Conservation (phyloP, 768 basidiomycete genomes). For the Paxillus rubicundulus region DNA sequence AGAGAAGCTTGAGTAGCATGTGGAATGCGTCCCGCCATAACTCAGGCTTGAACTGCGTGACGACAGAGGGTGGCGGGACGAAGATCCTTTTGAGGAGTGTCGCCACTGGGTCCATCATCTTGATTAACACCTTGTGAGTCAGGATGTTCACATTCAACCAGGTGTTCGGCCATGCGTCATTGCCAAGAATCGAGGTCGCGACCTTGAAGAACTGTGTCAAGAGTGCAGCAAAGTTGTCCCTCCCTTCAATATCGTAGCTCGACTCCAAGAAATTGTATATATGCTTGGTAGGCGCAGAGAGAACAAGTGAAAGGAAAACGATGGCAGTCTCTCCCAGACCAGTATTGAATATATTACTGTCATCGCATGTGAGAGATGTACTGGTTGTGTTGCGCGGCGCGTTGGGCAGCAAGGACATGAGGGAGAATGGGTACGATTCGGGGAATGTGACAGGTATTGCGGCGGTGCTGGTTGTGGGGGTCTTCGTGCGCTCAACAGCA, state of each 20-base stretch:
- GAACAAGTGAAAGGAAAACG: conserved; percentile 77
- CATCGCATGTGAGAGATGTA: conserved; percentile 41
- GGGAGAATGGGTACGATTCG: conserved; percentile 88
- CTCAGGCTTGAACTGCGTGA: conserved; percentile 64
- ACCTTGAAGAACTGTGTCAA: conserved; percentile 81
- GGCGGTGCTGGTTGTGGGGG: conserved; percentile 55
- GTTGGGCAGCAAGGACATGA: conserved; percentile 67
- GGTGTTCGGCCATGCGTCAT: conserved; percentile 83
- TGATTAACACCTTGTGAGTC: conserved; percentile 83
- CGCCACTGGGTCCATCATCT: conserved; percentile 81
- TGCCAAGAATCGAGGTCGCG: conserved; percentile 74
- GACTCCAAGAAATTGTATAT: conserved; percentile 77
- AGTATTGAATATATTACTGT: conserved; percentile 60
- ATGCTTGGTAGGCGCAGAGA: conserved; percentile 76
- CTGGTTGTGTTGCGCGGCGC: conserved; percentile 42
- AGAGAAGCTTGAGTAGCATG: conserved; percentile 80
- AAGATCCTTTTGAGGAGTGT: conserved; percentile 77
- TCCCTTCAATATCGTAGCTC: conserved; percentile 85
- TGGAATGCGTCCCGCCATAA: conserved; percentile 83
- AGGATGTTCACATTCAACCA: conserved; percentile 93
- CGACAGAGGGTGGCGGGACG: conserved; percentile 64
- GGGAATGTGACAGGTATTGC: conserved; percentile 82
- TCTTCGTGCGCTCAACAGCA: conserved; percentile 66
- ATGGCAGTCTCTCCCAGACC: conserved; percentile 83
- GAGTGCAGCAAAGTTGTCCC: conserved; percentile 68